Evolutionary conservation across 176 grass and related monocot species (phyloP), one percentile per base, ranked within the genome.

Genomic region (Avena eriantha): DNA sequence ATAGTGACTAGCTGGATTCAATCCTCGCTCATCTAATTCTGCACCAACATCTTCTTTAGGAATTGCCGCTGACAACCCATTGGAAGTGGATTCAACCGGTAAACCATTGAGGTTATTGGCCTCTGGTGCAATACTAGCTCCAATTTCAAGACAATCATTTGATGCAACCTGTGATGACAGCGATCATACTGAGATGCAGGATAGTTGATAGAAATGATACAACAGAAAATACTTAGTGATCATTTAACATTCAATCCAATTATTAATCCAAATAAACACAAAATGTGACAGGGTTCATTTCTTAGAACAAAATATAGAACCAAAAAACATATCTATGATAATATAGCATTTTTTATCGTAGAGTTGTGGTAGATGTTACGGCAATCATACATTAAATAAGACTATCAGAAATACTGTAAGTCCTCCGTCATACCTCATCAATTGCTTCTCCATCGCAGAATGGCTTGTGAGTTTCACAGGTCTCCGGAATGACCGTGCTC

Each of bases 391-490:
- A 59, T 49, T 74, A 46, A 5, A 53, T 26, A 22, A 61, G 57
- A 75, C 1, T 69, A 68, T 31, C 10, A n/a, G 5, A 60, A 21
- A 31, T 76, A 61, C n/a, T 69, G 60, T 19, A 82, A 63, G 31
- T 69, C 51, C 9, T 76, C 61, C 9, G 13, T 48, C 26, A 16
- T 93, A 94, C 92, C 90, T 97, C 78, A 89, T 85, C 31, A 68
- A 79, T 41, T 78, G 86, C 33, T 87, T 84, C 79, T 78, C 54
- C 74, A 65, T 84, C 46, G 18, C 86, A 19, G 79, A 61, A 51
- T 43, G 35, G 85, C 85, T 86, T 78, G 51, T 69, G 79, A 80
- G 84, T 83, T 86, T 91, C 81, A 85, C 66, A 54, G 41, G 21
- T 81, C 69, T 94, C 75, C 4, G 77, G 74, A 83, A 71, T 73